Percentiles rank a stretch among this genome's conserved stretches.
phyloP scores from a whole-genome alignment of 2,329 filamentous ascomycete genomes.

The Neoscytalidium dimidiatum region DNA sequence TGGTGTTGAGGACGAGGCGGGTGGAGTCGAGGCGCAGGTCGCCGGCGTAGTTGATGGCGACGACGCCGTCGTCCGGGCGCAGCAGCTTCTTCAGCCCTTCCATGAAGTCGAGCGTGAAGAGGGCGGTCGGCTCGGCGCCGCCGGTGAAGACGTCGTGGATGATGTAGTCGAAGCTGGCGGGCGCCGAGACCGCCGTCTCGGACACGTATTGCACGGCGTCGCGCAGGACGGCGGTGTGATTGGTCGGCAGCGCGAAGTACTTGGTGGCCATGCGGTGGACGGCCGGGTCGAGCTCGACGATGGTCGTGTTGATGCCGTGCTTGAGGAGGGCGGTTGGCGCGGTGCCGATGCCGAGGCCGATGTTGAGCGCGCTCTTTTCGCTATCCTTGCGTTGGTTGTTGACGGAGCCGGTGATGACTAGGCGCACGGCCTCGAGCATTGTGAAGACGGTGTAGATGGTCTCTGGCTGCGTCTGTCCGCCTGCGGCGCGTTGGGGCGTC shows the following conservation, averaged over 20 bases:
- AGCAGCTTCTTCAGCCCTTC: constrained; percentile 69
- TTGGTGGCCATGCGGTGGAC: constrained; percentile 81
- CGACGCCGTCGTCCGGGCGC: constrained; percentile 76
- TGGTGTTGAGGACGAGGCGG: constrained; percentile 78
- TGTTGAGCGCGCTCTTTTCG: constrained; percentile 78
- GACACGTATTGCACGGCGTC: constrained; percentile 75
- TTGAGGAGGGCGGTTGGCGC: constrained; percentile 82
- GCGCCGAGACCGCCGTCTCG: constrained; percentile 49
- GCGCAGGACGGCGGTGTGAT: constrained; percentile 77
- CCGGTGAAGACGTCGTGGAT: constrained; percentile 98
- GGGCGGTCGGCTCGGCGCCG: constrained; percentile 81
- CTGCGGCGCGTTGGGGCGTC: constrained; percentile 42
- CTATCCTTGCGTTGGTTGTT: constrained; percentile 50
- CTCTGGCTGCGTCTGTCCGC: constrained; percentile 64
- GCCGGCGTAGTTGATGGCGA: constrained; percentile 93
- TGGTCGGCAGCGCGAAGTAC: constrained; percentile 77
- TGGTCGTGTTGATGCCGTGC: constrained; percentile 88
- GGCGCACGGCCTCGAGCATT: constrained; percentile 87
- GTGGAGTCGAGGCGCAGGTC: constrained; percentile 78
- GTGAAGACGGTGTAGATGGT: constrained; percentile 96
- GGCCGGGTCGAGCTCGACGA: constrained; percentile 90
- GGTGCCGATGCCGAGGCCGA: constrained; percentile 91
- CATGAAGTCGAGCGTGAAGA: constrained; percentile 89
- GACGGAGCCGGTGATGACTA: constrained; percentile 61
- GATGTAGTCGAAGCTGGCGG: constrained; percentile 77